Percentiles rank a stretch among this genome's conserved stretches.
These are phyloP conservation scores for Bacterosira constricta DNA, from an alignment of 108 stramenopile genomes.

Conservation along the genomic window DNA sequence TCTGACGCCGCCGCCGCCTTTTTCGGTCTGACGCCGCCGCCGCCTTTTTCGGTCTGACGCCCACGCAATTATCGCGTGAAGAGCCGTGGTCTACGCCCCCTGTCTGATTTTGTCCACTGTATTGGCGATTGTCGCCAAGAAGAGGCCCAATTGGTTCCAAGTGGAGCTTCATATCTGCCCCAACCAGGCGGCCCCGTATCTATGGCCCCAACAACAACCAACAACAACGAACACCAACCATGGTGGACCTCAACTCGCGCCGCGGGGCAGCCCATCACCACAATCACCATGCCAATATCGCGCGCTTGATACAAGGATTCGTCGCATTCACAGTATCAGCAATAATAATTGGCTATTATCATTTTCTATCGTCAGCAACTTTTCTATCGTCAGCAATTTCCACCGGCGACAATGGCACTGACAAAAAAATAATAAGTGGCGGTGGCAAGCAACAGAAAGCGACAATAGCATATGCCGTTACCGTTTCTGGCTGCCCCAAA, in stretches of 20 bases:
- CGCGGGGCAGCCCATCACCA: constrained; percentile 21
- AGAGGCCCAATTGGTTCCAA: too few relatives aligned
- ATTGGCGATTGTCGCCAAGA: too few relatives aligned
- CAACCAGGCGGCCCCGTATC: too few relatives aligned
- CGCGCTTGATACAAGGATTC: constrained; percentile 11
- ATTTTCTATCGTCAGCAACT: constrained; percentile 19
- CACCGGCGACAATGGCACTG: background rate
- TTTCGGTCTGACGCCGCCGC: too few relatives aligned
- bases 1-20: too few relatives aligned
- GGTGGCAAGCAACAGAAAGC: constrained; percentile 8
- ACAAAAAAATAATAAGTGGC: background rate
- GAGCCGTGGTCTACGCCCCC: too few relatives aligned
- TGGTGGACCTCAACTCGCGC: constrained; percentile 31
- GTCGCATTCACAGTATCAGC: background rate
- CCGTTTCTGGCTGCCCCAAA: constrained; percentile 76
- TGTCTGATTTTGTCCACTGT: too few relatives aligned
- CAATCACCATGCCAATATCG: background rate
- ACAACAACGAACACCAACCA: background rate
- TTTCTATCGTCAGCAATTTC: background rate
- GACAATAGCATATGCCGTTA: constrained; percentile 81
- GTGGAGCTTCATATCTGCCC: too few relatives aligned
- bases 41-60: too few relatives aligned
- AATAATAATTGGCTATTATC: constrained; percentile 24
- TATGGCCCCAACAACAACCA: background rate
- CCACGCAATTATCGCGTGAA: too few relatives aligned